Conservation (phyloP, 345 rosid genomes). For the Pistacia atlantica region DNA sequence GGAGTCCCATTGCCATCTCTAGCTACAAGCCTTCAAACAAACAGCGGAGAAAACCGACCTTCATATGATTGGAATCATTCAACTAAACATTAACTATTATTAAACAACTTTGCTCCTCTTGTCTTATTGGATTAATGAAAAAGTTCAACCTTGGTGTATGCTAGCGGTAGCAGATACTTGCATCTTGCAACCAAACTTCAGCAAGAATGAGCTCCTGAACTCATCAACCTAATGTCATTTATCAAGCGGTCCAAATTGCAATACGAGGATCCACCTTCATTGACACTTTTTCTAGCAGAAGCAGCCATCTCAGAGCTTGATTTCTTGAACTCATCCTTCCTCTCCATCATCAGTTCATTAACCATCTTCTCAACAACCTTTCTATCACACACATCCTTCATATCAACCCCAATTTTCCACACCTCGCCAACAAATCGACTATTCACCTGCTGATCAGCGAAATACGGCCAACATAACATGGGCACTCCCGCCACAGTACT, state of each 20-base stretch:
- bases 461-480: constrained; percentile 52
- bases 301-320: constrained; percentile 29
- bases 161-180: no score
- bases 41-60: no score
- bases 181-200: background rate
- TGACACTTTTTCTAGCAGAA: constrained; percentile 26
- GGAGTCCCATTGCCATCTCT: no score
- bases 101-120: background rate
- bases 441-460: constrained; percentile 45
- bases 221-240: constrained; percentile 33
- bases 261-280: constrained; percentile 42
- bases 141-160: background rate
- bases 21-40: no score
- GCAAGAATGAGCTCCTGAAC: background rate
- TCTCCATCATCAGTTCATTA: constrained; percentile 44
- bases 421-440: constrained; percentile 41
- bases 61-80: no score
- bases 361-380: constrained; percentile 44
- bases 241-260: constrained; percentile 34
- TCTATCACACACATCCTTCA: constrained; percentile 52
- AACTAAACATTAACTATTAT: no score
- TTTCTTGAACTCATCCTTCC: constrained; percentile 33
- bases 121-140: no score
- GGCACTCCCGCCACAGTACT: constrained; percentile 43
- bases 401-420: constrained; percentile 50